Conservation (phyloP, 2,329 filamentous ascomycete species). For the Graphilbum sp. region DNA sequence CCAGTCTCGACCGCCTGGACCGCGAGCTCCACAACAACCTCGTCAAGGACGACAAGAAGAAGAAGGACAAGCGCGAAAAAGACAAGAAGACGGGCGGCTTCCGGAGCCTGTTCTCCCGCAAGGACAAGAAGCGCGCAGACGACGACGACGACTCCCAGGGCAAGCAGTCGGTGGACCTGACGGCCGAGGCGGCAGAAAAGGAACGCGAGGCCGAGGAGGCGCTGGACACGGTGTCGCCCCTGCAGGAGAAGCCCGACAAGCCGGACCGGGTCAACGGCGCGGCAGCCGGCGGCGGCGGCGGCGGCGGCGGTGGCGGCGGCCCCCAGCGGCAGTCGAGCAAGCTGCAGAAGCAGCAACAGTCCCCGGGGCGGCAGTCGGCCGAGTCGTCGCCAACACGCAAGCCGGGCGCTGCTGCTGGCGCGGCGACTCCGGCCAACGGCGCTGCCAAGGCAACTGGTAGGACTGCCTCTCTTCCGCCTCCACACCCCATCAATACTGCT, state of each 20-base stretch:
- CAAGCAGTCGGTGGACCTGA: slow-evolving; percentile 2
- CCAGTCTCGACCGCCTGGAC: slow-evolving; percentile 59
- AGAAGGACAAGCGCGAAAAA: slow-evolving; percentile 53
- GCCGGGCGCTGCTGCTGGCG: slow-evolving; percentile 7
- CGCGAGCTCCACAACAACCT: slow-evolving; percentile 31
- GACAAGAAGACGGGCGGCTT: slow-evolving; percentile 47
- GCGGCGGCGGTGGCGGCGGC: no score
- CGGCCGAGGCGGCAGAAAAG: neutral
- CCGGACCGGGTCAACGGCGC: slow-evolving; percentile 57
- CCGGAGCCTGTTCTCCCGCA: slow-evolving; percentile 45
- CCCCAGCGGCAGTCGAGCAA: slow-evolving; percentile 47
- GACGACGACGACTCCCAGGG: slow-evolving; percentile 37
- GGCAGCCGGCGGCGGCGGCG: no score
- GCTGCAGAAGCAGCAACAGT: slow-evolving; percentile 25
- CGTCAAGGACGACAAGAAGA: slow-evolving; percentile 57
- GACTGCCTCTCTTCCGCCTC: slow-evolving; percentile 16
- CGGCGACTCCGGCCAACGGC: slow-evolving; percentile 5
- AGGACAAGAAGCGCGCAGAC: slow-evolving; percentile 41
- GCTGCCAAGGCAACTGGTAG: slow-evolving; percentile 18
- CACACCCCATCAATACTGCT: neutral
- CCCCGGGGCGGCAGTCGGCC: neutral
- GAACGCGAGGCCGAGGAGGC: slow-evolving; percentile 16
- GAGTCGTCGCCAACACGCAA: slow-evolving; percentile 31
- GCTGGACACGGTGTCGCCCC: slow-evolving; percentile 23
- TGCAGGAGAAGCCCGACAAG: slow-evolving; percentile 22